Base-by-base conservation (phyloP, 495 filamentous ascomycete species). In the Penicillium dipodomyicola region DNA sequence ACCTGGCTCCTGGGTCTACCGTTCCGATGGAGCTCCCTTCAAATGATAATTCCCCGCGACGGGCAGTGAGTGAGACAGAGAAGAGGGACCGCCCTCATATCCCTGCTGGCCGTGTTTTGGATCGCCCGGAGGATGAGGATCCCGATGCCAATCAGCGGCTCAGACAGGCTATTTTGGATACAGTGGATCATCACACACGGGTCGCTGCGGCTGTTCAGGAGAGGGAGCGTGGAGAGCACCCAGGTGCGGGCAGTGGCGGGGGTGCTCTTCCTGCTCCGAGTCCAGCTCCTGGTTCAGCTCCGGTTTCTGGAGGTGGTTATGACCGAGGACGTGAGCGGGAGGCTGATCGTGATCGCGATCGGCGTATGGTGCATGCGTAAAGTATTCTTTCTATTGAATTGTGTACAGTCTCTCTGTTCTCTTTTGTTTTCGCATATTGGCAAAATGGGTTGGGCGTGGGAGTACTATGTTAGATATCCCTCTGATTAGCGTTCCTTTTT, bases 101-200 rank as follows among this genome's bases (percentile, higher is more conserved):
- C 54, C 57, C 45, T 59, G 45, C 29, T 51, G 49, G 39, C 46
- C 52, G 45, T 63, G 57, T 17, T 43, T 47, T 37, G 6, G 32
- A 54, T 27, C 37, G 51, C 35, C 35, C 63, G 2, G 65, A 75
- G n/a, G 74, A 79, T n/a, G 73, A 77, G 15, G 76, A 70, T 25
- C 71, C 73, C 1, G 75, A 75, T 59, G 76, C 76, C 48, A 76
- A 75, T 46, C 72, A 74, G 53, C 64, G 74, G n/a, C 50, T 79
- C 41, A 76, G 75, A 71, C 76, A 77, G 61, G 76, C 76, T 19
- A 79, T 79, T 32, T 52, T 72, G 10, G 76, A 79, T 46, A 79
- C 76, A 3, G 72, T 77, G 2, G 73, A 77, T 49, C 75, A 77
- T 46, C 75, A 76, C 48, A 57, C 67, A 7, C 68, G 71, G 7